phyloP scores from a whole-genome alignment of 2,329 filamentous ascomycete species.

The Sphaerulina vaccinii region DNA sequence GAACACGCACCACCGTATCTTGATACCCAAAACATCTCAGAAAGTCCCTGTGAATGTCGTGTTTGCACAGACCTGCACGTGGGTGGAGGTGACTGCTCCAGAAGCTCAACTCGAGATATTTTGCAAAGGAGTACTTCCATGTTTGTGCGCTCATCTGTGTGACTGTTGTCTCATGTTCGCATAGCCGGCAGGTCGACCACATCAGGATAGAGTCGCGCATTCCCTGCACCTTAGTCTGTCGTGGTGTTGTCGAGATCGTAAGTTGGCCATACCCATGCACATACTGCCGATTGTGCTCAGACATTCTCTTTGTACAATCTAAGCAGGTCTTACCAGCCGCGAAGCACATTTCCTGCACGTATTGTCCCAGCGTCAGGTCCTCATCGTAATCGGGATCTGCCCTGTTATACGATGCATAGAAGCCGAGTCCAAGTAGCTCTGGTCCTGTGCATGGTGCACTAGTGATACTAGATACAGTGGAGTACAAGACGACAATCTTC shows the following conservation, averaged over 20 bases:
- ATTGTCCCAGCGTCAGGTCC: conserved; percentile 91
- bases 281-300: conserved; percentile 92
- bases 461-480: conserved; percentile 86
- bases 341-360: conserved; percentile 84
- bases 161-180: conserved; percentile 83
- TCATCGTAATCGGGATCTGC: conserved; percentile 67
- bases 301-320: conserved; percentile 82
- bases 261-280: conserved; percentile 94
- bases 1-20: conserved; percentile 80
- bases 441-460: conserved; percentile 92
- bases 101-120: conserved; percentile 96
- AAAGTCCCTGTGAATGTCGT: conserved; percentile 90
- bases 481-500: conserved; percentile 92
- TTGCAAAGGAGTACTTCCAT: conserved; percentile 98
- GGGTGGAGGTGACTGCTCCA: conserved; percentile 84
- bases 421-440: conserved; percentile 83
- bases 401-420: conserved; percentile 83
- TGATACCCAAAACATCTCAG: conserved; percentile 88
- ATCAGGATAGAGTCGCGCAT: conserved; percentile 79
- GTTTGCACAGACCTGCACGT: conserved; percentile 73
- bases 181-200: conserved; percentile 96
- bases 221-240: conserved; percentile 63
- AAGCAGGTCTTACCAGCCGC: conserved; percentile 74
- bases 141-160: conserved; percentile 90
- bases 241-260: conserved; percentile 82